Conservation (phyloP, 148 eudicot genomes). For the Nepenthes gracilis region DNA sequence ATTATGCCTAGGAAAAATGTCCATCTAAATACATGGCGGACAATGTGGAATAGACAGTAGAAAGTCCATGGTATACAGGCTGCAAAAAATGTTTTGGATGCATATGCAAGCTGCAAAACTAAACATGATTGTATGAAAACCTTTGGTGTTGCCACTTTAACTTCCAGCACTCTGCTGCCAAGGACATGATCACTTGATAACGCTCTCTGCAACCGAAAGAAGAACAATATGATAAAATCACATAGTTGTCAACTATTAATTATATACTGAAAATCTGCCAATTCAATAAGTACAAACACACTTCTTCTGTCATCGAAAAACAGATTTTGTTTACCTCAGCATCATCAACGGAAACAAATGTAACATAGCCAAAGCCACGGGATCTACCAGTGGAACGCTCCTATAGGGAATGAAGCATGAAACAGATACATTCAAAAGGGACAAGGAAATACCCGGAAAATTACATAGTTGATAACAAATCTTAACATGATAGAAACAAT, state of each 20-base stretch:
- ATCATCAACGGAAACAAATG: constrained; percentile 69
- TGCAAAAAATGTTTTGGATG: background rate
- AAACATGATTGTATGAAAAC: constrained; percentile 4
- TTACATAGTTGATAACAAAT: no score
- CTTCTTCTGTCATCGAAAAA: background rate
- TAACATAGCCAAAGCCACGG: constrained; percentile 98
- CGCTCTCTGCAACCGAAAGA: constrained; percentile 39
- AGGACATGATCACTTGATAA: constrained; percentile 70
- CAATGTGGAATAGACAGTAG: background rate
- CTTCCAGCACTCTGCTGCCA: constrained; percentile 64
- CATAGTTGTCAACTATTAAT: background rate
- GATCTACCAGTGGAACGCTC: constrained; percentile 84
- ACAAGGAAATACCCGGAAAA: background rate
- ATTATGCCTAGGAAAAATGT: background rate
- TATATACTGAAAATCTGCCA: background rate
- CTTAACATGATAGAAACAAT: no score
- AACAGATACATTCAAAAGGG: constrained; percentile 3
- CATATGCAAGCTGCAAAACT: no score
- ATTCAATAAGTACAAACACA: background rate
- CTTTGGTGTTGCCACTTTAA: constrained; percentile 64
- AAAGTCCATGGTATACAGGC: background rate
- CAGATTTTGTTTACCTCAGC: constrained; percentile 54
- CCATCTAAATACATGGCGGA: background rate
- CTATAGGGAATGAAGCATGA: constrained; percentile 20
- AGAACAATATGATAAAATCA: background rate